Percentiles rank a stretch among this genome's conserved stretches.
Evolutionary conservation across 208 protist species (phyloP).

Genomic region (Acanthamoeba lenticulata): DNA sequence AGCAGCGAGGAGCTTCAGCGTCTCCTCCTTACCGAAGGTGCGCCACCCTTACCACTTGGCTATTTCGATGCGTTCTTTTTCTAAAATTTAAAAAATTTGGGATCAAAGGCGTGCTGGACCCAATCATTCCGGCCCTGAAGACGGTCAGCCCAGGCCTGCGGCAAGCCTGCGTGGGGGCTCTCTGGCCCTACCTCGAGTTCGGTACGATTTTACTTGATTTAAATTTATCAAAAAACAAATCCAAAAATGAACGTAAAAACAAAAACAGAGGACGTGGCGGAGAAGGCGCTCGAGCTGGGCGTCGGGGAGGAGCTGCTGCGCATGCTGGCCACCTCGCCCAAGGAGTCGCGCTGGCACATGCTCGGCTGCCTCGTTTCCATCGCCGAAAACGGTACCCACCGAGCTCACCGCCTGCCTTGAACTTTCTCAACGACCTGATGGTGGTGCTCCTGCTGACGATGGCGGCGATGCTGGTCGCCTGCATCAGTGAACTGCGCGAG

Average conservation of each 20-base stretch:
- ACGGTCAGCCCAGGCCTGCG: constrained; percentile 51
- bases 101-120: constrained; percentile 20
- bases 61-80: too few species aligned
- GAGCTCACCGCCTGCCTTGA: not conserved
- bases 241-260: too few species aligned
- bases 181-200: constrained; percentile 58
- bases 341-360: constrained; percentile 42
- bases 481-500: constrained; percentile 10
- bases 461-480: not conserved
- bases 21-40: constrained; percentile 58
- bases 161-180: constrained; percentile 39
- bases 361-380: constrained; percentile 62
- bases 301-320: constrained; percentile 52
- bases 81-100: not conserved
- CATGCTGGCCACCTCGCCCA: constrained; percentile 7
- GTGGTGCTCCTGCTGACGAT: not conserved
- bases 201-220: not conserved
- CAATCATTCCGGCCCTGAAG: constrained; percentile 41
- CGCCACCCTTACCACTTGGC: not conserved
- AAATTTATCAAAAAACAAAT: not conserved
- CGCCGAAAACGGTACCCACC: constrained; percentile 49
- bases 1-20: constrained; percentile 20
- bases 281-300: constrained; percentile 67
- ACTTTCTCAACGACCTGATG: not conserved
- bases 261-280: constrained; percentile 48